Evolutionary conservation across 257 asterid species (phyloP), one percentile per base, ranked within the genome.

Genomic region (Datura wrightii): DNA sequence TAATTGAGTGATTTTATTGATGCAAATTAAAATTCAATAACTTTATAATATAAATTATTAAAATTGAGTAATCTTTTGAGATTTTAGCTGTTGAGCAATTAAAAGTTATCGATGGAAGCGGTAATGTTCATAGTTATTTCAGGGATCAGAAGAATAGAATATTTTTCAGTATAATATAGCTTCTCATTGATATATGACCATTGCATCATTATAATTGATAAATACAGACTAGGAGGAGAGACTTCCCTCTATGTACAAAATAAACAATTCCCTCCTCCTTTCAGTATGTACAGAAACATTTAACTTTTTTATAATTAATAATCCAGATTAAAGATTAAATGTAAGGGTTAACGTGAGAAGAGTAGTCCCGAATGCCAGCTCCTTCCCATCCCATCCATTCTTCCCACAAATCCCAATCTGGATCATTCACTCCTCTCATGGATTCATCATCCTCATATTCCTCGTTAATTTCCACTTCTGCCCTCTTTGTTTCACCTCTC

Each of bases 301-400:
- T 2, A 76, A 76, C 62, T 24, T 24, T 24, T 24, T 24, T 24
- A 24, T 24, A 24, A 24, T 24, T 24, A 24, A 2, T 13, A 15
- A 31, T 46, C 80, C 3, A 46, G 19, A 72, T 72, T n/a, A 46
- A 10, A 46, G 19, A 46, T 46, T 1, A 15, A 2, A 55, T 36
- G 7, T 79, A 82, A 11, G 85, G 97, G 41, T 94, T 96, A 66
- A 96, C 86, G 82, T 93, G 99, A 50, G 98, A 93, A 0, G 98
- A 84, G 62, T 94, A 96, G 72, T 94, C 98, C 3, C 97, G 86
- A 79, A 93, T 94, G 39, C 99, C 98, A 2, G 96, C 98, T 54
- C 98, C 99, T 93, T 96, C 99, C 96, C 96, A 96, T 50, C 98
- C 99, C 98, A 93, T 96, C 98, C 98, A 96, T 74, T 96, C 98